These are phyloP conservation scores for Coemansia aciculifera DNA, from an alignment of 192 early-diverging fungal genomes.

Conservation along the genomic window DNA sequence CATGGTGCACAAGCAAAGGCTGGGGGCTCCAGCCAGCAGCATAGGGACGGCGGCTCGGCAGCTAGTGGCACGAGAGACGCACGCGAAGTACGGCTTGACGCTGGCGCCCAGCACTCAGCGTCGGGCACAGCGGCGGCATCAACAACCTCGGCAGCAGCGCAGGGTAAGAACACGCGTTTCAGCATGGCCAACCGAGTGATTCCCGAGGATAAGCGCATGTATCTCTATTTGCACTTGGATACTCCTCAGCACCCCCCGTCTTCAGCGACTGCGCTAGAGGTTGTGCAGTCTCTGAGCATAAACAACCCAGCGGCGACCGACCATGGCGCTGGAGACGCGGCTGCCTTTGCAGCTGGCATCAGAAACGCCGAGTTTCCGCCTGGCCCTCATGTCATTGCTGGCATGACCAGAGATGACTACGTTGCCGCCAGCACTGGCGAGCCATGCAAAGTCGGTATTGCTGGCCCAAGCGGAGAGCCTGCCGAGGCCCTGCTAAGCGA, in stretches of 20 bases:
- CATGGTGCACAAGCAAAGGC: not conserved
- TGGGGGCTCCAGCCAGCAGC: not conserved
- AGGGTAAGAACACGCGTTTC: slow-evolving; percentile 7
- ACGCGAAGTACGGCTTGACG: slow-evolving; percentile 14
- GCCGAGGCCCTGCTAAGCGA: slow-evolving; percentile 31
- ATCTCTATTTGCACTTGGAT: slow-evolving; percentile 48
- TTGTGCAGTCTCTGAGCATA: slow-evolving; percentile 14
- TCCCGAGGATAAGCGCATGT: slow-evolving; percentile 50
- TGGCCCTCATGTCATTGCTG: slow-evolving; percentile 45
- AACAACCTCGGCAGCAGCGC: not conserved
- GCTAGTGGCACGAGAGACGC: slow-evolving; percentile 18
- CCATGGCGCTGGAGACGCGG: slow-evolving; percentile 24
- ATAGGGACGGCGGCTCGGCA: not conserved
- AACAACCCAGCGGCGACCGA: slow-evolving; percentile 24
- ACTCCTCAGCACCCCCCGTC: slow-evolving; percentile 46
- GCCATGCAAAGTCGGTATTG: slow-evolving; percentile 25
- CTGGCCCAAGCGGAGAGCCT: slow-evolving; percentile 18
- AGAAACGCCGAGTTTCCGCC: slow-evolving; percentile 45
- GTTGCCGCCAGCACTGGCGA: slow-evolving; percentile 23
- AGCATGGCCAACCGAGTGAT: slow-evolving; percentile 38
- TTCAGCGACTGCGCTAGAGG: slow-evolving; percentile 32
- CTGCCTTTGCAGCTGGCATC: slow-evolving; percentile 35
- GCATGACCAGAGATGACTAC: slow-evolving; percentile 42
- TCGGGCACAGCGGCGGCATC: not conserved
- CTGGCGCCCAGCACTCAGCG: slow-evolving; percentile 15